Conservation (phyloP, 495 filamentous ascomycete species). For the Viridothelium virens region DNA sequence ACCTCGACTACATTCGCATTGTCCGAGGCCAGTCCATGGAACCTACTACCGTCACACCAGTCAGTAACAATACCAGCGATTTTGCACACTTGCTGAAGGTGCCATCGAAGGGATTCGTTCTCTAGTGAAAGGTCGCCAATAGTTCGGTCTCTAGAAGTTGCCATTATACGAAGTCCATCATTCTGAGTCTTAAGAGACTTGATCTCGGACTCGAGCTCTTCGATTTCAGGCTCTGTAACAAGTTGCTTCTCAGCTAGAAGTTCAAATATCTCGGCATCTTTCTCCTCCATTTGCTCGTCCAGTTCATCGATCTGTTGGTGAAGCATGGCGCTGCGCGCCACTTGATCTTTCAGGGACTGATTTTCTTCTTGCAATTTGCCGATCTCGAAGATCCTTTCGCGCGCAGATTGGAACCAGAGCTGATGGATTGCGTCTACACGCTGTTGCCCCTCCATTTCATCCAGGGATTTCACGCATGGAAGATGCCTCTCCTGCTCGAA, state of each 20-base stretch:
- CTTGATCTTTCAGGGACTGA: constrained; percentile 4
- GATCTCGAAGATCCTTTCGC: background rate
- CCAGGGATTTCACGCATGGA: background rate
- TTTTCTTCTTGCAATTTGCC: constrained; percentile 1
- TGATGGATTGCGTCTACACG: constrained; percentile 1
- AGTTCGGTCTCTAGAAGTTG: background rate
- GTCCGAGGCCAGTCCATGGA: background rate
- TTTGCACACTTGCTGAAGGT: background rate
- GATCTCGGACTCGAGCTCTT: background rate
- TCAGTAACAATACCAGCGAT: background rate
- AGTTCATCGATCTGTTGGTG: background rate
- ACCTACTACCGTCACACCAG: background rate
- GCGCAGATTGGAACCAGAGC: constrained; percentile 4
- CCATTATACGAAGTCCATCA: background rate
- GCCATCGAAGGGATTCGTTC: background rate
- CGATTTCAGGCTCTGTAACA: background rate
- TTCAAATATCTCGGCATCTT: background rate
- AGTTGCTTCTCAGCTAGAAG: constrained; percentile 2
- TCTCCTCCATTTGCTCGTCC: background rate
- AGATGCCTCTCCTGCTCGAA: background rate
- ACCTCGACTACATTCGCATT: background rate
- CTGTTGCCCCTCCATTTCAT: background rate
- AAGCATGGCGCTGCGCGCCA: background rate
- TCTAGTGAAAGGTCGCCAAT: background rate
- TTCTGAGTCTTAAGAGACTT: background rate